Percentiles rank a stretch among this genome's conserved stretches.
Evolutionary conservation across 805 yeast species (phyloP).

Genomic region (Suhomyces xylopsoci): DNA sequence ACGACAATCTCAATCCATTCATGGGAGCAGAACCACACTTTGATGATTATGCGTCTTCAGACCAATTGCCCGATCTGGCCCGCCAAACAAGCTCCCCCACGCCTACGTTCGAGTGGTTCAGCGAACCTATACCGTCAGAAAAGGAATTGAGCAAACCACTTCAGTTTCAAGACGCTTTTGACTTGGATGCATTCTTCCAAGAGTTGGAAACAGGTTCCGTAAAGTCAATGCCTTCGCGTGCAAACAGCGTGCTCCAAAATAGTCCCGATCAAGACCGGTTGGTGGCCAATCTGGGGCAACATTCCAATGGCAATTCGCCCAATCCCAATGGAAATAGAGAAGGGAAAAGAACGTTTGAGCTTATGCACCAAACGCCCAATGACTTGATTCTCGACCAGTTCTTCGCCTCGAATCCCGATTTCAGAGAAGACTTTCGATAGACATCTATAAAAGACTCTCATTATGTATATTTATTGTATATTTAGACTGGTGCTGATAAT

Average conservation of each 20-base stretch:
- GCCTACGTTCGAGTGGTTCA: slow-evolving; percentile 31
- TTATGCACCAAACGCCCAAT: slow-evolving; percentile 60
- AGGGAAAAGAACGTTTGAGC: slow-evolving; percentile 54
- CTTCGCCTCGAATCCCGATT: slow-evolving; percentile 28
- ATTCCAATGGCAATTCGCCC: slow-evolving; percentile 15
- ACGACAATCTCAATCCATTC: slow-evolving; percentile 8
- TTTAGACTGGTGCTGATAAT: neutral
- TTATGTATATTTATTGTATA: no score
- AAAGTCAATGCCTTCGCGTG: slow-evolving; percentile 3
- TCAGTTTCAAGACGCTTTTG: slow-evolving; percentile 8
- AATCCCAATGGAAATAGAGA: slow-evolving; percentile 30
- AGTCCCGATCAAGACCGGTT: neutral
- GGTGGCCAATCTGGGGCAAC: neutral
- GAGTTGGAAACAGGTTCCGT: slow-evolving; percentile 39
- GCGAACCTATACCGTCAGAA: slow-evolving; percentile 16
- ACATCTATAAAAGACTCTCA: neutral
- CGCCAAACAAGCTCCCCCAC: neutral
- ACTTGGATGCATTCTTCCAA: slow-evolving; percentile 46
- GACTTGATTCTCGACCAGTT: slow-evolving; percentile 71
- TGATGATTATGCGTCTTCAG: neutral
- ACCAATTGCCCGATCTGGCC: neutral
- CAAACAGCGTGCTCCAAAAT: slow-evolving; percentile 1
- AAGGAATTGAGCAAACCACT: neutral
- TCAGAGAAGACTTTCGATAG: neutral
- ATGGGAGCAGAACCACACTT: neutral